phyloP scores from a whole-genome alignment of 208 protist species.

The Trypanosoma lewisi region DNA sequence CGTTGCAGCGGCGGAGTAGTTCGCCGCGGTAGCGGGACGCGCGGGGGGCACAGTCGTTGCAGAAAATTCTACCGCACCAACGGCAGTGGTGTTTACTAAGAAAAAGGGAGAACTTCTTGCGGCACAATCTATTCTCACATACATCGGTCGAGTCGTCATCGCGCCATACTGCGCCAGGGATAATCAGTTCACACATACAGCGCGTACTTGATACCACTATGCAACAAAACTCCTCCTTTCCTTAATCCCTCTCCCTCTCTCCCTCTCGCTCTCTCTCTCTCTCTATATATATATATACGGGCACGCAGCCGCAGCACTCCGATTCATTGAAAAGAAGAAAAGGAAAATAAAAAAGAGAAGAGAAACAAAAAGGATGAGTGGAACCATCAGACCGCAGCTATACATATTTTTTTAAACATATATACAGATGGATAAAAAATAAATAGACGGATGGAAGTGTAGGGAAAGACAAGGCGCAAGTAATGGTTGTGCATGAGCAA shows the following conservation, averaged over 20 bases:
- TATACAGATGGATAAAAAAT: no score
- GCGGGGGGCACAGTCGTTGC: conserved; percentile 54
- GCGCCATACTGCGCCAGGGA: conserved; percentile 42
- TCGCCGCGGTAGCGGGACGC: conserved; percentile 9
- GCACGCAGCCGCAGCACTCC: no score
- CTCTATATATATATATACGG: background rate
- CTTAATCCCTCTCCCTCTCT: background rate
- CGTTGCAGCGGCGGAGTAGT: conserved; percentile 48
- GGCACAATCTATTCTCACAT: conserved; percentile 29
- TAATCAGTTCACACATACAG: conserved; percentile 24
- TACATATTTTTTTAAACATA: no score
- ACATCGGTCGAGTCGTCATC: conserved; percentile 28
- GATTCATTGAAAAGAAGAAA: no score
- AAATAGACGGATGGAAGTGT: no score
- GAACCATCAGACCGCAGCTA: no score
- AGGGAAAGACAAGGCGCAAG: no score
- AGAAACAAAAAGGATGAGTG: no score
- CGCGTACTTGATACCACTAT: conserved; percentile 1
- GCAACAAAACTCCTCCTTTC: background rate
- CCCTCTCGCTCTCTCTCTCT: background rate
- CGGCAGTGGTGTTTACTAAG: conserved; percentile 68
- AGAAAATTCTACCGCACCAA: conserved; percentile 81
- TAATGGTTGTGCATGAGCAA: no score
- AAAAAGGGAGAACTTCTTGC: conserved; percentile 35
- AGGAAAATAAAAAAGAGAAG: no score